phyloP scores from a whole-genome alignment of 2,329 filamentous ascomycete species.

The Fusarium begoniae region DNA sequence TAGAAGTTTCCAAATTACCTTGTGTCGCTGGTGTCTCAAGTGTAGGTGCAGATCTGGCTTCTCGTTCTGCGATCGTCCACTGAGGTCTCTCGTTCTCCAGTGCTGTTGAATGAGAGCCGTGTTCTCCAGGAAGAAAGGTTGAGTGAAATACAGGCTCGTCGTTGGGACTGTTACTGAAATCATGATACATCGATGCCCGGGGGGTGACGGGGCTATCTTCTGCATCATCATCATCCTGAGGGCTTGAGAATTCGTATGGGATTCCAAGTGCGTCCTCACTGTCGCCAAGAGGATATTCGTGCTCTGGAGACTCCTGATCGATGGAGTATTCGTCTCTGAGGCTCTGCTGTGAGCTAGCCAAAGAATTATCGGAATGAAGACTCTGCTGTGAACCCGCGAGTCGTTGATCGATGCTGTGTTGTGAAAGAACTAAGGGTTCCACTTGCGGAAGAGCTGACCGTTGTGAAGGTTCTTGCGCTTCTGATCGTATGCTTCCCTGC shows the following conservation, averaged over 20 bases:
- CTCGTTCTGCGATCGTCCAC: conserved; percentile 35
- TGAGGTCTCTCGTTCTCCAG: conserved; percentile 29
- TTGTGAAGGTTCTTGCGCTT: conserved; percentile 29
- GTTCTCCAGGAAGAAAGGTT: conserved; percentile 22
- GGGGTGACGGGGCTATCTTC: conserved; percentile 59
- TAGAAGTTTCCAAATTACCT: not conserved
- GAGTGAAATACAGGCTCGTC: conserved; percentile 47
- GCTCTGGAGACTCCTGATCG: conserved; percentile 33
- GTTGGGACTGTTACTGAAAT: conserved; percentile 41
- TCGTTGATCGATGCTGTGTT: conserved; percentile 17
- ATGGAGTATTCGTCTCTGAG: conserved; percentile 38
- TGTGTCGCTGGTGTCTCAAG: conserved; percentile 37
- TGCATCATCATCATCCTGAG: conserved; percentile 50
- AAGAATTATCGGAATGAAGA: conserved; percentile 25
- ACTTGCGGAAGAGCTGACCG: conserved; percentile 33
- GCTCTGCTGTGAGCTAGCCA: conserved; percentile 38
- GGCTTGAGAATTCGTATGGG: conserved; percentile 59
- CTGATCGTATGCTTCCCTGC: conserved; percentile 40
- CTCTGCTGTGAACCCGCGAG: conserved; percentile 32
- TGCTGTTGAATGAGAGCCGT: conserved; percentile 28
- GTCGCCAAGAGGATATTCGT: conserved; percentile 51
- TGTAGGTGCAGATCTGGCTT: conserved; percentile 29
- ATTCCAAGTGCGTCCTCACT: conserved; percentile 67
- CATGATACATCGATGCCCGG: conserved; percentile 59
- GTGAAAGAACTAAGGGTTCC: conserved; percentile 3